These are phyloP conservation scores for Phanerochaete carnosa DNA, from an alignment of 768 basidiomycete species.

Conservation along the genomic window DNA sequence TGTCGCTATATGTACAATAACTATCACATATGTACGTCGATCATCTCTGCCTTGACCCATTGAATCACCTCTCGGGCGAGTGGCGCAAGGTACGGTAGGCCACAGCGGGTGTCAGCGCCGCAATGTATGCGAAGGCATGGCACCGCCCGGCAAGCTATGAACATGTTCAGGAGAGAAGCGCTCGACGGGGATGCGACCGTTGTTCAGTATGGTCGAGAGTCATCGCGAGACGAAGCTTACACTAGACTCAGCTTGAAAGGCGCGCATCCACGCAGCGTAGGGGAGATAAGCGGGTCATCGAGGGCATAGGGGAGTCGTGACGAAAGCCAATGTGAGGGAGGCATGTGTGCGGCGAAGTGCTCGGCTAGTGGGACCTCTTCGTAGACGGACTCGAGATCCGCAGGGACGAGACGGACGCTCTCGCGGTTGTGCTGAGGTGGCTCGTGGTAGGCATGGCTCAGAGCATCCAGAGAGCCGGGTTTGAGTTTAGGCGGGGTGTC, in stretches of 20 bases:
- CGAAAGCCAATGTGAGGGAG: background rate
- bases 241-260: background rate
- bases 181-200: background rate
- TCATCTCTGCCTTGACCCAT: background rate
- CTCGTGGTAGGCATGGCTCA: background rate
- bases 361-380: background rate
- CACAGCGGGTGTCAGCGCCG: background rate
- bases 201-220: background rate
- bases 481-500: background rate
- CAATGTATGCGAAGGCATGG: background rate
- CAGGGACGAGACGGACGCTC: background rate
- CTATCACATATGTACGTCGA: background rate
- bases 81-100: background rate
- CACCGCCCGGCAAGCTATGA: background rate
- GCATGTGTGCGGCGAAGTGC: background rate
- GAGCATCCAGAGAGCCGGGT: background rate
- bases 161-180: background rate
- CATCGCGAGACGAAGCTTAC: background rate
- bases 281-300: background rate
- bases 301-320: background rate
- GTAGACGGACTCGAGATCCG: background rate
- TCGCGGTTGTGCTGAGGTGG: background rate
- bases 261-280: background rate
- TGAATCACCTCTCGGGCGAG: background rate
- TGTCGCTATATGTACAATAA: background rate